Conservation (phyloP, 148 eudicot species). For the Cornus controversa region DNA sequence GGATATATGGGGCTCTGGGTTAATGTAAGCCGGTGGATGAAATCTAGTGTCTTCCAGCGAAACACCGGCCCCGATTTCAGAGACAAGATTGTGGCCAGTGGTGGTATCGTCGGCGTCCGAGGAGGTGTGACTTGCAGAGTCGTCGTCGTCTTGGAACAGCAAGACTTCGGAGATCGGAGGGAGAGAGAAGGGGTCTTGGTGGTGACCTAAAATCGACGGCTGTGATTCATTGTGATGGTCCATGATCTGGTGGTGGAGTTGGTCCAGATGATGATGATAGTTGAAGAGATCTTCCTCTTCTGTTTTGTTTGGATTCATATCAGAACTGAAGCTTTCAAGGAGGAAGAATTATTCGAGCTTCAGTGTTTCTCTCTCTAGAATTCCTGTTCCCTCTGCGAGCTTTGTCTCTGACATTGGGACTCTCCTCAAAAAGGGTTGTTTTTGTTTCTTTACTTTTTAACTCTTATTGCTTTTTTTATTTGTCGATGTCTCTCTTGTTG, state of each 20-base stretch:
- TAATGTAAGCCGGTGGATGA: conserved; percentile 21
- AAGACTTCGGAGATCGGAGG: conserved; percentile 21
- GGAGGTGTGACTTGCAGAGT: conserved; percentile 23
- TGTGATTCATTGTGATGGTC: conserved; percentile 22
- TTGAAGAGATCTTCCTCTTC: conserved; percentile 45
- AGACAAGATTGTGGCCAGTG: neutral
- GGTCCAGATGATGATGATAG: conserved; percentile 33
- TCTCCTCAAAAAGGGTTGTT: neutral
- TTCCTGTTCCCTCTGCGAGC: neutral
- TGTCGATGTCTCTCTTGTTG: no score
- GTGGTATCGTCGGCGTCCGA: conserved; percentile 40
- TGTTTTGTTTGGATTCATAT: conserved; percentile 64
- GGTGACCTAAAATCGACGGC: conserved; percentile 16
- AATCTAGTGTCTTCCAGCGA: neutral
- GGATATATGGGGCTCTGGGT: conserved; percentile 68
- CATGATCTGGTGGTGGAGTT: conserved; percentile 25
- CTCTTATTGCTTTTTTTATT: neutral
- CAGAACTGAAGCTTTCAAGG: neutral
- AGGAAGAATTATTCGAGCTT: neutral
- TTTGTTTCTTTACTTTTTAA: neutral
- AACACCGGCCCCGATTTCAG: neutral
- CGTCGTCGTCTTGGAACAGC: conserved; percentile 43
- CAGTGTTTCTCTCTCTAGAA: neutral
- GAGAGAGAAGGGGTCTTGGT: conserved; percentile 27
- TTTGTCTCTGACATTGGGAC: neutral